Percentiles rank a stretch among this genome's conserved stretches.
Evolutionary conservation across 1,284 basidiomycete species (phyloP).

Genomic region (Fistulinella cinereoalba): DNA sequence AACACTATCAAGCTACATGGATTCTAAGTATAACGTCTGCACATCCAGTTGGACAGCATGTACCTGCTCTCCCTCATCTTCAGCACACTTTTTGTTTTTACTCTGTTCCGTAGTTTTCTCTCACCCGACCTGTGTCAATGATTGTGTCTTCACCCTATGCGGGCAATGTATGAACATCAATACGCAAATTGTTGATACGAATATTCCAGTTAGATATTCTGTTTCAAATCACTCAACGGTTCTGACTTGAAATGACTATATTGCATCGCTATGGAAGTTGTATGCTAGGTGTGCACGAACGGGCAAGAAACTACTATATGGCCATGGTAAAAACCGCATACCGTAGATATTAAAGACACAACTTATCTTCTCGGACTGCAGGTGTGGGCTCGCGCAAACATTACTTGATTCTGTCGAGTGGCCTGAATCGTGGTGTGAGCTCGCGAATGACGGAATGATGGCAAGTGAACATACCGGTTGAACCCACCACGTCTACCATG

Average conservation of each 20-base stretch:
- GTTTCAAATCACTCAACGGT: slow-evolving; percentile 8
- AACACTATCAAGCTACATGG: slow-evolving; percentile 83
- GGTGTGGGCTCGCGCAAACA: not conserved
- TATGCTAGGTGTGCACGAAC: not conserved
- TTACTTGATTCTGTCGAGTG: slow-evolving; percentile 69
- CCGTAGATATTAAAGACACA: slow-evolving; percentile 8
- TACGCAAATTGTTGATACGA: slow-evolving; percentile 25
- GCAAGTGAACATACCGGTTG: slow-evolving; percentile 61
- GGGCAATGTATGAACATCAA: slow-evolving; percentile 29
- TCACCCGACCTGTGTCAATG: slow-evolving; percentile 14
- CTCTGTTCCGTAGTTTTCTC: slow-evolving; percentile 18
- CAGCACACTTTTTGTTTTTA: slow-evolving; percentile 12
- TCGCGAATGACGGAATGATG: slow-evolving; percentile 1
- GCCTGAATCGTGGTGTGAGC: slow-evolving; percentile 40
- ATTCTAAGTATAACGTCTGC: slow-evolving; percentile 49
- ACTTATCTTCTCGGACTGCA: slow-evolving; percentile 21
- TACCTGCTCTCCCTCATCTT: slow-evolving; percentile 6
- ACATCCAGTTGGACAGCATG: slow-evolving; percentile 5
- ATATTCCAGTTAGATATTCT: slow-evolving; percentile 23
- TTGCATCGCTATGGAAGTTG: not conserved
- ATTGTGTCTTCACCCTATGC: slow-evolving; percentile 16
- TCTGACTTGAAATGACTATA: slow-evolving; percentile 7
- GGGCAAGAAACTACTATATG: slow-evolving; percentile 1
- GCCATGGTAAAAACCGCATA: slow-evolving; percentile 13
- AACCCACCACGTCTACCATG: slow-evolving; percentile 78